Evolutionary conservation across 441 rosid species (phyloP), one percentile per base, ranked within the genome.

Genomic region (Metrosideros polymorpha): DNA sequence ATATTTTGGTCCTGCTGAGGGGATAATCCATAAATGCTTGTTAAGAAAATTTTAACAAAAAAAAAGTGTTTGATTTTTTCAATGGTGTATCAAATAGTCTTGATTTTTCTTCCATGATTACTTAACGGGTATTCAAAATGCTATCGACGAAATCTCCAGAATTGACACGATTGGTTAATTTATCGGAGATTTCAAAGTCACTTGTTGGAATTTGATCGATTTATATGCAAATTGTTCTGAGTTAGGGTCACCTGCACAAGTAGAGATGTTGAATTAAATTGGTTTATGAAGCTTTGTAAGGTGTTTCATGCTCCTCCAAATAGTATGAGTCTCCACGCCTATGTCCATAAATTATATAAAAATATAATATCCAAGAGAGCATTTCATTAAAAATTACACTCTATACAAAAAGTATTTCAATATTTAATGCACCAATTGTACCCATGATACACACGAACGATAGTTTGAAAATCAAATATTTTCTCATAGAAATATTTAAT

Each of bases 211-310:
- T 57, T 1, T 6, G 6, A n/a, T 0, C 5, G 27, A 57, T n/a
- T 0, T 2, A 4, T 0, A 0, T 5, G 8, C 7, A 1, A 6
- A 57, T 0, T 12, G 27, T 2, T 6, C 2, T 2, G 0, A 27
- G 3, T 27, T 4, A 56, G n/a, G 7, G 6, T 27, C 25, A 56
- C 7, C 7, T 27, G 25, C 61, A 27, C 7, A 12, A 12, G n/a
- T n/a, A n/a, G n/a, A n/a, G n/a, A n/a, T n/a, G n/a, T n/a, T n/a
- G n/a, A n/a, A n/a, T n/a, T n/a, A n/a, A n/a, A n/a, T n/a, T n/a
- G n/a, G n/a, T n/a, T n/a, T n/a, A n/a, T n/a, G n/a, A n/a, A n/a
- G n/a, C n/a, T n/a, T 56, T 27, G 15, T 7, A 5, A 0, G 61
- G 32, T 0, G 1, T 6, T 57, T 57, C n/a, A n/a, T 45, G 13